These are phyloP conservation scores for Geotrichum ghanense DNA, from an alignment of 805 yeast species.

Conservation along the genomic window DNA sequence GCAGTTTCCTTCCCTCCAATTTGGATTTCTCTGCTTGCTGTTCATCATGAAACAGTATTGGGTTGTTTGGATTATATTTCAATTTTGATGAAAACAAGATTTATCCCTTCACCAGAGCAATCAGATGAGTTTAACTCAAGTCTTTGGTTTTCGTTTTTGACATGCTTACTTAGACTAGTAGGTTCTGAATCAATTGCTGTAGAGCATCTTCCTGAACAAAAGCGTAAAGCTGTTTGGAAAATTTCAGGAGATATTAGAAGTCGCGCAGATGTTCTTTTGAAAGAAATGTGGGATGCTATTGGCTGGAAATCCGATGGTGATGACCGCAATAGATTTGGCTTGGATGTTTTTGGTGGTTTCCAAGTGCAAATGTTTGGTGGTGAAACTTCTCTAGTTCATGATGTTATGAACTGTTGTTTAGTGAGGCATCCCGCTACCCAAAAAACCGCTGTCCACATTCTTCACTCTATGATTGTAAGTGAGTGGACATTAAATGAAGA, in stretches of 20 bases:
- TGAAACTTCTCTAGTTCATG: slow-evolving; percentile 50
- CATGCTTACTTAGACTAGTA: slow-evolving; percentile 44
- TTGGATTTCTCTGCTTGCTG: slow-evolving; percentile 52
- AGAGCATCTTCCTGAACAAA: slow-evolving; percentile 60
- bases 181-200: slow-evolving; percentile 58
- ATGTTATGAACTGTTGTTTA: slow-evolving; percentile 54
- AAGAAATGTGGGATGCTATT: slow-evolving; percentile 60
- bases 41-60: slow-evolving; percentile 21
- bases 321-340: slow-evolving; percentile 45
- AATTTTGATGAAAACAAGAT: slow-evolving; percentile 37
- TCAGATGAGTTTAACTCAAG: slow-evolving; percentile 45
- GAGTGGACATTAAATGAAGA: slow-evolving; percentile 51
- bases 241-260: slow-evolving; percentile 55
- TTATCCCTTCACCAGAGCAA: slow-evolving; percentile 40
- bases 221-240: slow-evolving; percentile 55
- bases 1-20: slow-evolving; percentile 31
- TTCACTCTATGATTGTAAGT: slow-evolving; percentile 63
- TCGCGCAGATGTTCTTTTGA: slow-evolving; percentile 43
- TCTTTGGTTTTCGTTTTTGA: slow-evolving; percentile 60
- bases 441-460: slow-evolving; percentile 47
- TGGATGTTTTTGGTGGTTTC: slow-evolving; percentile 53
- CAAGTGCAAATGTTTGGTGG: slow-evolving; percentile 49
- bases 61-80: slow-evolving; percentile 28
- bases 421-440: slow-evolving; percentile 56
- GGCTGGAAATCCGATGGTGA: slow-evolving; percentile 52